These are phyloP conservation scores for Amesomyces nigricolor DNA, from an alignment of 2,329 filamentous ascomycete species.

Conservation along the genomic window DNA sequence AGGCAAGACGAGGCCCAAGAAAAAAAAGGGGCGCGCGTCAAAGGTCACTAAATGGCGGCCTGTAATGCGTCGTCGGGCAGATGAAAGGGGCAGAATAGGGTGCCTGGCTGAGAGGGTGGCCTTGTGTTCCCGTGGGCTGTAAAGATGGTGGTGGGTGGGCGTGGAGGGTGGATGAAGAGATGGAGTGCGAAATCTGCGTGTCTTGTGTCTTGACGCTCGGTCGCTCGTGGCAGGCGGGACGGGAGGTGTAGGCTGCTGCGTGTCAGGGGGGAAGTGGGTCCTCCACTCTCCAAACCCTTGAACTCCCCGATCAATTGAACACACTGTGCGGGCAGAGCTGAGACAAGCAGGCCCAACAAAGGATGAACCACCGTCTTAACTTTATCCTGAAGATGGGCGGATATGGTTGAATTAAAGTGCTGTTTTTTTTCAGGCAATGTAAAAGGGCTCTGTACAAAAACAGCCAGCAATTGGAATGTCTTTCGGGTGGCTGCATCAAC, in stretches of 20 bases:
- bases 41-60: neutral
- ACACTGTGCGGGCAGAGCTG: constrained; percentile 7
- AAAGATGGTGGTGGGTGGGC: neutral
- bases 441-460: too few relatives aligned
- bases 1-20: neutral
- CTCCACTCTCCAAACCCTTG: constrained; percentile 8
- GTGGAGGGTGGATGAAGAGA: constrained; percentile 1
- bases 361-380: too few relatives aligned
- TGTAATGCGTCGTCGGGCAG: constrained; percentile 2
- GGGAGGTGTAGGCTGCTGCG: neutral
- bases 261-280: constrained; percentile 18
- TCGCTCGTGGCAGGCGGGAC: constrained; percentile 17
- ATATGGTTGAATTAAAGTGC: too few relatives aligned
- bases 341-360: too few relatives aligned
- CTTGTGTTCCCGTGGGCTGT: constrained; percentile 8
- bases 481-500: too few relatives aligned
- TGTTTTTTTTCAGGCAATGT: too few relatives aligned
- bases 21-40: neutral
- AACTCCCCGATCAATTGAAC: constrained; percentile 22
- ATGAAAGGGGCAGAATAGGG: constrained; percentile 6
- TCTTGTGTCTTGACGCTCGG: constrained; percentile 7
- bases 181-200: constrained; percentile 17
- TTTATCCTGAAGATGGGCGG: too few relatives aligned
- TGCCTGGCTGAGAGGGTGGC: constrained; percentile 11
- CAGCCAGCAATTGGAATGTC: too few relatives aligned